Conservation (phyloP, 352 stramenopile species). For the Pythium diclinum region DNA sequence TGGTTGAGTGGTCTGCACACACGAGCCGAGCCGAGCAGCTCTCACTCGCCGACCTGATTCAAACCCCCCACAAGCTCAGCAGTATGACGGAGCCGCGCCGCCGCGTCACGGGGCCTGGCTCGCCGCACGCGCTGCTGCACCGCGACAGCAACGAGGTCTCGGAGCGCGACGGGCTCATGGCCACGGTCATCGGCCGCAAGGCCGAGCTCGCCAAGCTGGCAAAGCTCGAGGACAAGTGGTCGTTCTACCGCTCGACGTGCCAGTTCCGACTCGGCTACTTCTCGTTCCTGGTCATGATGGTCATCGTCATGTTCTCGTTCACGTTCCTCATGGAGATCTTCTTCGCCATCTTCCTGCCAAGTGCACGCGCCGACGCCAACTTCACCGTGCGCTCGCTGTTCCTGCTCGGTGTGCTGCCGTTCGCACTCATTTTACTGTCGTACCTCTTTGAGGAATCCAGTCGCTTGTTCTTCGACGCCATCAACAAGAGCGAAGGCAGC, state of each 20-base stretch:
- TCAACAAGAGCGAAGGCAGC: constrained; percentile 79
- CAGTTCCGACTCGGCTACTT: constrained; percentile 88
- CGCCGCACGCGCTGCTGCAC: constrained; percentile 10
- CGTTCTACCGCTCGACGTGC: constrained; percentile 72
- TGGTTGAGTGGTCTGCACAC: not conserved
- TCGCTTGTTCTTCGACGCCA: constrained; percentile 79
- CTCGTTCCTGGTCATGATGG: constrained; percentile 86
- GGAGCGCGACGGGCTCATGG: constrained; percentile 47
- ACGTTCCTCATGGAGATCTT: constrained; percentile 89
- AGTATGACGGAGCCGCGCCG: constrained; percentile 3
- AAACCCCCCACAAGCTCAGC: constrained; percentile 10
- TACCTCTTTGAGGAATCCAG: constrained; percentile 86
- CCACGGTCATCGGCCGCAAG: constrained; percentile 49
- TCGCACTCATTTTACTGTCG: constrained; percentile 80
- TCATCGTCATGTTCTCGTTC: constrained; percentile 89
- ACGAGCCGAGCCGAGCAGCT: not conserved
- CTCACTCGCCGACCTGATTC: constrained; percentile 22
- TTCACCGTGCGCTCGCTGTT: constrained; percentile 73
- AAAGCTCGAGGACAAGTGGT: constrained; percentile 57
- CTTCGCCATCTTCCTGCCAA: constrained; percentile 88
- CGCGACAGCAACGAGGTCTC: constrained; percentile 10
- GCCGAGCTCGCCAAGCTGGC: constrained; percentile 73
- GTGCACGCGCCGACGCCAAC: constrained; percentile 60
- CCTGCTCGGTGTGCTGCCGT: constrained; percentile 63
- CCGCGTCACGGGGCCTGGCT: constrained; percentile 9